phyloP scores from a whole-genome alignment of 2,329 filamentous ascomycete genomes.

The Apiospora arundinis region DNA sequence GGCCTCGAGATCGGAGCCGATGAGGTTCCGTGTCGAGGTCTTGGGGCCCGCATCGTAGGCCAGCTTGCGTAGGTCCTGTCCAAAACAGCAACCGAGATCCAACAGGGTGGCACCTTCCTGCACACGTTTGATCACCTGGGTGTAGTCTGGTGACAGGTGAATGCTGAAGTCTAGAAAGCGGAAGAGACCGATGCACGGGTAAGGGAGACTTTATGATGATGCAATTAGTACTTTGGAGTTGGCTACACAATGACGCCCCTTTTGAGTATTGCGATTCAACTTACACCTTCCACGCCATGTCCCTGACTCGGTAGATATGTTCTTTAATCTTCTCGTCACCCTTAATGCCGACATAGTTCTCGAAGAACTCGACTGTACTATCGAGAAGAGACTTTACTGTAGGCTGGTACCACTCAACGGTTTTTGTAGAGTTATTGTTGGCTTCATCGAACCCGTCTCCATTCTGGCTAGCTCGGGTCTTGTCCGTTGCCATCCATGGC shows the following conservation, averaged over 20 bases:
- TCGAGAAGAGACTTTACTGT: neutral
- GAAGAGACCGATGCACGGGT: slow-evolving; percentile 25
- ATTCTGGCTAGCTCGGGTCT: neutral
- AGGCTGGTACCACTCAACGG: neutral
- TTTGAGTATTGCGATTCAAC: too few species aligned
- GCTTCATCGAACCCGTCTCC: neutral
- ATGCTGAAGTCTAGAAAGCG: slow-evolving; percentile 24
- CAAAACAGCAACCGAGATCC: slow-evolving; percentile 24
- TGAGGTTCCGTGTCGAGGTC: neutral
- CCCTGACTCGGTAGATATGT: neutral
- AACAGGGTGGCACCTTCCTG: slow-evolving; percentile 20
- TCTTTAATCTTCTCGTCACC: neutral
- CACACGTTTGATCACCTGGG: neutral
- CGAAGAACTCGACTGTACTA: neutral
- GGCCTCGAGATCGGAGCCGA: slow-evolving; percentile 22
- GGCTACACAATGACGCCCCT: too few species aligned
- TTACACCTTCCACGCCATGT: neutral
- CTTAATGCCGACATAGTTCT: neutral
- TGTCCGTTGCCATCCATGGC: neutral
- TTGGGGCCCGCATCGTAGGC: neutral
- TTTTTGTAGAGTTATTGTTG: neutral
- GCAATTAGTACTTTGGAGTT: too few species aligned
- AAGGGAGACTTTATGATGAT: neutral
- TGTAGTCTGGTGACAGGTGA: neutral
- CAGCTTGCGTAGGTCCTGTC: slow-evolving; percentile 22